phyloP scores from a whole-genome alignment of 768 basidiomycete species.

The Rhodotorula paludigena region DNA sequence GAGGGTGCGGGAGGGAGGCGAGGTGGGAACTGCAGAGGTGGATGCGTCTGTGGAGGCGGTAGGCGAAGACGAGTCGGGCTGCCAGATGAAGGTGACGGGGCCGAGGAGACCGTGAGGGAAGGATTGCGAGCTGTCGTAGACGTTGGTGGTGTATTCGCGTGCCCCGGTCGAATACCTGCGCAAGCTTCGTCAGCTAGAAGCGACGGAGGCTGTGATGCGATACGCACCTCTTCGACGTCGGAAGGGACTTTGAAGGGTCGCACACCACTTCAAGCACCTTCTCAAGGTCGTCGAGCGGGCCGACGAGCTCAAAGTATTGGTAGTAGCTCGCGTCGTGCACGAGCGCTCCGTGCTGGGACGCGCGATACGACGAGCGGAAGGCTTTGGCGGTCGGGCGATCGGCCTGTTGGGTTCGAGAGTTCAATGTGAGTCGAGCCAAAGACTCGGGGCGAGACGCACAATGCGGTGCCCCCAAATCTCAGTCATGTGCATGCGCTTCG shows the following conservation, averaged over 20 bases:
- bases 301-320: slow-evolving; percentile 45
- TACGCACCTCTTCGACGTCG: slow-evolving; percentile 27
- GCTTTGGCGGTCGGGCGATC: slow-evolving; percentile 84
- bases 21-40: background rate
- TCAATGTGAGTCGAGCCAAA: background rate
- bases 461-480: slow-evolving; percentile 87
- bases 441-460: slow-evolving; percentile 50
- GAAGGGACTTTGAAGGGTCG: slow-evolving; percentile 14
- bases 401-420: slow-evolving; percentile 53
- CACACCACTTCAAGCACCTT: slow-evolving; percentile 17
- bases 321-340: slow-evolving; percentile 86
- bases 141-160: slow-evolving; percentile 60
- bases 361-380: slow-evolving; percentile 84
- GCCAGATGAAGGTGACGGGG: slow-evolving; percentile 72
- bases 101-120: slow-evolving; percentile 71
- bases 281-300: slow-evolving; percentile 5
- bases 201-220: background rate
- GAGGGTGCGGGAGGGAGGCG: slow-evolving; percentile 43
- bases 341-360: slow-evolving; percentile 75
- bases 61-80: slow-evolving; percentile 44
- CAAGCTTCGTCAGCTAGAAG: accelerated
- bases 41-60: background rate
- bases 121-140: slow-evolving; percentile 55
- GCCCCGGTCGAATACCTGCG: slow-evolving; percentile 63
- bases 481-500: slow-evolving; percentile 92